Conservation (phyloP, 176 grass and related monocot genomes). For the Cymbopogon citratus region DNA sequence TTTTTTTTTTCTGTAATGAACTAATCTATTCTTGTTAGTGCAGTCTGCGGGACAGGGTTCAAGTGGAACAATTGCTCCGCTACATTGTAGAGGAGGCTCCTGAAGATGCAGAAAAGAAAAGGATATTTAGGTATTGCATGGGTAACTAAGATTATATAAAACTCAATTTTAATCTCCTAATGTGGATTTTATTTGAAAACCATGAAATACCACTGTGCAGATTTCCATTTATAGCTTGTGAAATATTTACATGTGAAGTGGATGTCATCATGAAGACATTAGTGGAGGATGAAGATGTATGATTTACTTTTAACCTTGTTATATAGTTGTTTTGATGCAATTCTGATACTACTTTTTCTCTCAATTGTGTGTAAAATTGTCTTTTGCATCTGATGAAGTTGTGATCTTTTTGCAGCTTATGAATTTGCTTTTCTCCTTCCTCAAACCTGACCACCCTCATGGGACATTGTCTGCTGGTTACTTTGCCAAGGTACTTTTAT, state of each 20-base stretch:
- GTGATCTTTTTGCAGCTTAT: constrained; percentile 61
- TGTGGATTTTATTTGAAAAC: too few species aligned
- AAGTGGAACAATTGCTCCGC: too few species aligned
- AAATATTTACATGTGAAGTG: constrained; percentile 44
- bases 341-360: not conserved
- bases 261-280: constrained; percentile 94
- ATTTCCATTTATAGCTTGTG: too few species aligned
- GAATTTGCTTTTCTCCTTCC: constrained; percentile 87
- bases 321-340: not conserved
- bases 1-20: constrained; percentile 11
- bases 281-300: constrained; percentile 90
- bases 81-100: too few species aligned
- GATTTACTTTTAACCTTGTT: constrained; percentile 18
- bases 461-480: constrained; percentile 80
- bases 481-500: constrained; percentile 82
- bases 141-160: too few species aligned
- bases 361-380: not conserved
- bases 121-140: too few species aligned
- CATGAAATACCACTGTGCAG: too few species aligned
- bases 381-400: constrained; percentile 13
- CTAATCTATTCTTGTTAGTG: constrained; percentile 17
- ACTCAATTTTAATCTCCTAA: too few species aligned
- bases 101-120: too few species aligned
- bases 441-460: constrained; percentile 67
- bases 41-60: too few species aligned